A percentile compares a stretch with the other conserved stretches of the same genome.
Conservation (phyloP, 257 asterid species). For the Fraxinus quadrangulata region DNA sequence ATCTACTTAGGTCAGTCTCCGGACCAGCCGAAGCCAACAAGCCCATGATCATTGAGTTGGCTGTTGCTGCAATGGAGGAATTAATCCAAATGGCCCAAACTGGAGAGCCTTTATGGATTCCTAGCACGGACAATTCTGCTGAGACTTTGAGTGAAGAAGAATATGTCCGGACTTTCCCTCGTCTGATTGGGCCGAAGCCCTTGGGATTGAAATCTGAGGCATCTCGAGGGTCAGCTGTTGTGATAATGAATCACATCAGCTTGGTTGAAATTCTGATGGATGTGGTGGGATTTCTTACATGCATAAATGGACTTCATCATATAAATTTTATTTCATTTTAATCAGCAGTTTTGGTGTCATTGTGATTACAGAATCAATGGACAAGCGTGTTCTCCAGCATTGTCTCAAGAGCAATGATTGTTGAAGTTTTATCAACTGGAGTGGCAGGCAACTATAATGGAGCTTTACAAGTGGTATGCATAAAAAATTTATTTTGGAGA, state of each 20-base stretch:
- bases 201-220: slow-evolving; percentile 49
- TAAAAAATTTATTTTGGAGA: neutral
- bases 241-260: slow-evolving; percentile 51
- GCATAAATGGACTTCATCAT: too few species aligned
- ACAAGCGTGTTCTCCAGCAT: slow-evolving; percentile 47
- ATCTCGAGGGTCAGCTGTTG: slow-evolving; percentile 49
- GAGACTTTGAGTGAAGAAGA: slow-evolving; percentile 46
- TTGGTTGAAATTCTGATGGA: slow-evolving; percentile 62
- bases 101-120: slow-evolving; percentile 77
- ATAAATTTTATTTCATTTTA: too few species aligned
- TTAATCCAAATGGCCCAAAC: slow-evolving; percentile 61
- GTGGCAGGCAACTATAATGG: slow-evolving; percentile 62
- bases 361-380: slow-evolving; percentile 46
- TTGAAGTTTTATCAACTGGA: slow-evolving; percentile 59
- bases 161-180: slow-evolving; percentile 41
- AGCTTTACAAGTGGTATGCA: slow-evolving; percentile 56
- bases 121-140: slow-evolving; percentile 26
- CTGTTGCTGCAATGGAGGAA: slow-evolving; percentile 88
- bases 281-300: slow-evolving; percentile 35
- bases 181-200: slow-evolving; percentile 55
- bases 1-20: slow-evolving; percentile 44
- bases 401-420: slow-evolving; percentile 45
- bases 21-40: slow-evolving; percentile 66
- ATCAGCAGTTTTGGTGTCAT: too few species aligned
- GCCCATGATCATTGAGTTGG: slow-evolving; percentile 71